Conservation (phyloP, 768 basidiomycete genomes). For the Peribolospora baueri region DNA sequence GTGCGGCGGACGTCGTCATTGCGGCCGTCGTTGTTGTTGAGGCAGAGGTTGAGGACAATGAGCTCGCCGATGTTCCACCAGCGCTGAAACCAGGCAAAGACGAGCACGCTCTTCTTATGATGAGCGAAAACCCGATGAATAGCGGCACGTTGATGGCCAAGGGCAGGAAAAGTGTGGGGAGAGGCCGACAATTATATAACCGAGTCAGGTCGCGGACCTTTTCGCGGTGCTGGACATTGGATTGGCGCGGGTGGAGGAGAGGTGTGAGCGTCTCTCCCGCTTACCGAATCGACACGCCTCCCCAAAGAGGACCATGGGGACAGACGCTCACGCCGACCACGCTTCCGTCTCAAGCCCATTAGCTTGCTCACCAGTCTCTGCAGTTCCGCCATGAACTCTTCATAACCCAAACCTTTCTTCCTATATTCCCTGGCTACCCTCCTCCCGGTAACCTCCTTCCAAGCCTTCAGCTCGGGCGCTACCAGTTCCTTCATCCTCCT, state of each 20-base stretch:
- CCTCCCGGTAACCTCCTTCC: slow-evolving; percentile 14
- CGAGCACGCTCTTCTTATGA: no score
- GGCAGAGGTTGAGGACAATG: not conserved
- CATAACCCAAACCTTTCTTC: slow-evolving; percentile 14
- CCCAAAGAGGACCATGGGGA: not conserved
- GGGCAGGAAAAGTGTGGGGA: slow-evolving; percentile 16
- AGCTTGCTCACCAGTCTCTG: slow-evolving; percentile 14
- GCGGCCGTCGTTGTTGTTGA: not conserved
- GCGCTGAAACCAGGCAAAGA: no score
- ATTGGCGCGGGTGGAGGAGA: not conserved
- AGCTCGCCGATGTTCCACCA: no score
- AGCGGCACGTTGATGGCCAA: slow-evolving; percentile 20
- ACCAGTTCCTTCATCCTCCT: slow-evolving; percentile 15
- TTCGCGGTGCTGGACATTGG: not conserved
- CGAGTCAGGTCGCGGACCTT: slow-evolving; percentile 2
- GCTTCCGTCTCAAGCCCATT: not conserved
- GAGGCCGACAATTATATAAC: slow-evolving; percentile 16
- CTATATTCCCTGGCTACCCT: slow-evolving; percentile 15
- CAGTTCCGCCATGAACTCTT: slow-evolving; percentile 16
- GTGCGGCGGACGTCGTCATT: not conserved
- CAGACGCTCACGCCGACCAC: not conserved
- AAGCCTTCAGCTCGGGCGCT: slow-evolving; percentile 14
- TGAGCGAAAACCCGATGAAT: slow-evolving; percentile 11
- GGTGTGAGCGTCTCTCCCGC: not conserved
- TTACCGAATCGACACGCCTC: not conserved